These are phyloP conservation scores for Solanum chiquidenum DNA, from an alignment of 257 asterid species.

Conservation along the genomic window DNA sequence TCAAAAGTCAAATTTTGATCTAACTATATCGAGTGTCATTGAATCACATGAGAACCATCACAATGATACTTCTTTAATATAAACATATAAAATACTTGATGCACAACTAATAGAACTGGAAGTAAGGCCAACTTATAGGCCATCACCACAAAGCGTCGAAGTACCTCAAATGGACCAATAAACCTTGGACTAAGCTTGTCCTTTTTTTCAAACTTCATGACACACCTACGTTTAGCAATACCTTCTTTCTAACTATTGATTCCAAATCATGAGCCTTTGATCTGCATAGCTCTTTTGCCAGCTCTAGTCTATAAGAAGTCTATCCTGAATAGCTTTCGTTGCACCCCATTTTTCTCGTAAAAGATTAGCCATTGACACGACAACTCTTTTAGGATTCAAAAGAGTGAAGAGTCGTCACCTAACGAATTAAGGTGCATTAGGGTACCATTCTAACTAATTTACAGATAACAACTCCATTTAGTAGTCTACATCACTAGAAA, in stretches of 20 bases:
- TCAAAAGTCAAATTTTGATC: too few relatives aligned
- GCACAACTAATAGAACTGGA: neutral
- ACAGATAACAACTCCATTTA: too few relatives aligned
- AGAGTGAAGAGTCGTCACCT: too few relatives aligned
- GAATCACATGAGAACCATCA: neutral
- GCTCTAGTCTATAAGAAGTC: neutral
- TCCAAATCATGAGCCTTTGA: neutral
- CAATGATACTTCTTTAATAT: neutral
- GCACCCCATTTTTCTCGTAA: too few relatives aligned
- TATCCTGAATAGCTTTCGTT: neutral
- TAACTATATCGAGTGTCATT: neutral
- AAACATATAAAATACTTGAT: neutral
- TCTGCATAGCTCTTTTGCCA: neutral
- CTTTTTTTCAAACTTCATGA: neutral
- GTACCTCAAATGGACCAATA: neutral
- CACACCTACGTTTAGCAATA: neutral
- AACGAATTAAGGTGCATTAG: too few relatives aligned
- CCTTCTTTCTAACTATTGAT: neutral
- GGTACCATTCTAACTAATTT: too few relatives aligned
- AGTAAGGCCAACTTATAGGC: neutral
- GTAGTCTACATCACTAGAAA: too few relatives aligned
- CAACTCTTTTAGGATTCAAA: too few relatives aligned
- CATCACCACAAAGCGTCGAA: neutral
- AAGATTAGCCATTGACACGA: too few relatives aligned
- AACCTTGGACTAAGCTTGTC: neutral